Conservation (phyloP, 345 rosid genomes). For the Populus tremula region DNA sequence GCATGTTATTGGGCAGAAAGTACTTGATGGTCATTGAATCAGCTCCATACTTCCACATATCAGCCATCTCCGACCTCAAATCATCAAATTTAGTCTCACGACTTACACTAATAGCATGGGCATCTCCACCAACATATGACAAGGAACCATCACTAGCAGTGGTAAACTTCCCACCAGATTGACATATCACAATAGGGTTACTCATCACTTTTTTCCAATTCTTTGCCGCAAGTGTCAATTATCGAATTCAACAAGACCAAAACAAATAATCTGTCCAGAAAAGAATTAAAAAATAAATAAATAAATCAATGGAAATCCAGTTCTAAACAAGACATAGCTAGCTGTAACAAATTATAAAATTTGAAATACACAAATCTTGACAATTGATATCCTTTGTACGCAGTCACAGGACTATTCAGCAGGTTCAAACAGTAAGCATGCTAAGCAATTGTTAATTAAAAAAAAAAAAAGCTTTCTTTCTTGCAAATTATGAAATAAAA, state of each 20-base stretch:
- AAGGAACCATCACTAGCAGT: constrained; percentile 20
- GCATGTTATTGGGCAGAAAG: constrained; percentile 24
- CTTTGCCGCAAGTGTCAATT: neutral
- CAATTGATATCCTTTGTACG: neutral
- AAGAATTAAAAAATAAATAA: neutral
- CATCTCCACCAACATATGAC: constrained; percentile 28
- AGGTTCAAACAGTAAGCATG: neutral
- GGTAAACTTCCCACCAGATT: constrained; percentile 25
- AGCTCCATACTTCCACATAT: constrained; percentile 25
- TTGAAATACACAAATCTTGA: neutral
- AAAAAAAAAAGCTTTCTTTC: neutral
- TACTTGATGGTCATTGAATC: constrained; percentile 16
- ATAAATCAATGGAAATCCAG: neutral
- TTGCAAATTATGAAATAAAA: neutral
- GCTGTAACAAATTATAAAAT: neutral
- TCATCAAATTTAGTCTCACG: constrained; percentile 18
- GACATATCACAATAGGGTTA: constrained; percentile 24
- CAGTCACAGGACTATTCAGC: neutral
- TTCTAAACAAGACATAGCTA: neutral
- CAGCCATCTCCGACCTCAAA: constrained; percentile 23
- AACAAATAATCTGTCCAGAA: neutral
- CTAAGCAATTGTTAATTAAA: neutral
- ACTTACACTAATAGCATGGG: constrained; percentile 22
- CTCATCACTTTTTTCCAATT: neutral
- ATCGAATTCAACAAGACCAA: neutral